Evolutionary conservation across 2,329 filamentous ascomycete species (phyloP).

Genomic region (Lasiodiplodia citricola): DNA sequence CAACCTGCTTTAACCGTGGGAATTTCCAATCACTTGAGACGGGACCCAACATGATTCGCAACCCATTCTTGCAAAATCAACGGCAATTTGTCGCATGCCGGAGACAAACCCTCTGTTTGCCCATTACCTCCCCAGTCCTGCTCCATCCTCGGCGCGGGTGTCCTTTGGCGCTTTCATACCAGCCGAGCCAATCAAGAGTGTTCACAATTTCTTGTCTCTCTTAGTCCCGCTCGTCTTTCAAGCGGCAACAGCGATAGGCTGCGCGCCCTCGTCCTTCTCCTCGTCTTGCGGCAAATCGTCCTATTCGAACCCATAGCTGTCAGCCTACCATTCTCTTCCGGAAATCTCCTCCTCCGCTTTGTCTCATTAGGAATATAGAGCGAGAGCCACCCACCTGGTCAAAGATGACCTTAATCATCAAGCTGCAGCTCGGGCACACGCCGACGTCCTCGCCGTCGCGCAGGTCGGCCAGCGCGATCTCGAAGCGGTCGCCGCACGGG

Average conservation of each 20-base stretch:
- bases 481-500: conserved; percentile 95
- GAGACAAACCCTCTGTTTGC: not conserved
- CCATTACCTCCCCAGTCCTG: not conserved
- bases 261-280: conserved; percentile 30
- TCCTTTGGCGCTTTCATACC: not conserved
- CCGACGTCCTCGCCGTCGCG: conserved; percentile 90
- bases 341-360: not conserved
- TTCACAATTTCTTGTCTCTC: not conserved
- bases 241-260: conserved; percentile 46
- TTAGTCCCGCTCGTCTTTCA: conserved; percentile 27
- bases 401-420: conserved; percentile 96
- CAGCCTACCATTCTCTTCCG: not conserved
- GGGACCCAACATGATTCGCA: not conserved
- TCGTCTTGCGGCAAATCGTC: conserved; percentile 59
- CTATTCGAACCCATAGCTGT: conserved; percentile 35
- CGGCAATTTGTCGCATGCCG: not conserved
- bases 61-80: not conserved
- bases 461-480: conserved; percentile 84
- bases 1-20: not conserved
- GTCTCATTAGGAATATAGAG: not conserved
- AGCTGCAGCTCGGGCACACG: conserved; percentile 95
- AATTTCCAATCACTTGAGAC: not conserved
- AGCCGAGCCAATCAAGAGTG: not conserved
- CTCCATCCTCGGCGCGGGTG: not conserved
- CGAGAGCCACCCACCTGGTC: conserved; percentile 66